Percentiles rank a stretch among this genome's conserved stretches.
Conservation (phyloP, 805 yeast genomes). For the Myxozyma nipponensis region DNA sequence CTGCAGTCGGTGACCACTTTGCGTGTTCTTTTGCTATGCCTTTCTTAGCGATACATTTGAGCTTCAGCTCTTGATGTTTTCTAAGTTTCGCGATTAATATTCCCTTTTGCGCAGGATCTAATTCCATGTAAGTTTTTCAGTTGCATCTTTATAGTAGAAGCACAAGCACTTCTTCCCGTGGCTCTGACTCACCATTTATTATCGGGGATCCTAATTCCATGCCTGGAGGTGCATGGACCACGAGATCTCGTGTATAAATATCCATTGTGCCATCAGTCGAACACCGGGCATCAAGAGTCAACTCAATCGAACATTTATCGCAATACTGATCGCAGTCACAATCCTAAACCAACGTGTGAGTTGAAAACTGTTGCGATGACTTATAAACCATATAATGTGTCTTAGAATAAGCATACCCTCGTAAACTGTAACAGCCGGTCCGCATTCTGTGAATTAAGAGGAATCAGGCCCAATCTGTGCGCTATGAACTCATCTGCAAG, state of each 20-base stretch:
- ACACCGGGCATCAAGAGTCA: conserved; percentile 82
- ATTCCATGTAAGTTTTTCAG: not conserved
- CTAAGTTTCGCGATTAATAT: conserved; percentile 87
- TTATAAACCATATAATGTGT: not conserved
- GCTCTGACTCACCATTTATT: conserved; percentile 40
- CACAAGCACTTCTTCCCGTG: too few species aligned
- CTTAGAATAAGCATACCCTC: conserved; percentile 11
- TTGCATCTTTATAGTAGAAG: not conserved
- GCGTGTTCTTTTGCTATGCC: conserved; percentile 70
- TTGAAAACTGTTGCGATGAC: too few species aligned
- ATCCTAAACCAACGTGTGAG: conserved; percentile 43
- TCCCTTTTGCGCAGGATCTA: conserved; percentile 73
- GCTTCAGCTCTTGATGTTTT: conserved; percentile 83
- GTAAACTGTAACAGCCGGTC: conserved; percentile 46
- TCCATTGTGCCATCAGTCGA: conserved; percentile 83
- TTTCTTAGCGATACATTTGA: conserved; percentile 92
- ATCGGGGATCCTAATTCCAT: conserved; percentile 75
- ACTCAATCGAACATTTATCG: conserved; percentile 86
- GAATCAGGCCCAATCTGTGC: conserved; percentile 90
- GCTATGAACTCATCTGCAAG: conserved; percentile 95
- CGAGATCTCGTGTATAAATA: conserved; percentile 80
- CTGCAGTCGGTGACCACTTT: conserved; percentile 96
- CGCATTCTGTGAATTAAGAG: conserved; percentile 77
- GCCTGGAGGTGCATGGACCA: conserved; percentile 44
- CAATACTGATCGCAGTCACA: conserved; percentile 98